Evolutionary conservation across 2,329 filamentous ascomycete species (phyloP).

Genomic region (Phyllosticta citrichinensis): DNA sequence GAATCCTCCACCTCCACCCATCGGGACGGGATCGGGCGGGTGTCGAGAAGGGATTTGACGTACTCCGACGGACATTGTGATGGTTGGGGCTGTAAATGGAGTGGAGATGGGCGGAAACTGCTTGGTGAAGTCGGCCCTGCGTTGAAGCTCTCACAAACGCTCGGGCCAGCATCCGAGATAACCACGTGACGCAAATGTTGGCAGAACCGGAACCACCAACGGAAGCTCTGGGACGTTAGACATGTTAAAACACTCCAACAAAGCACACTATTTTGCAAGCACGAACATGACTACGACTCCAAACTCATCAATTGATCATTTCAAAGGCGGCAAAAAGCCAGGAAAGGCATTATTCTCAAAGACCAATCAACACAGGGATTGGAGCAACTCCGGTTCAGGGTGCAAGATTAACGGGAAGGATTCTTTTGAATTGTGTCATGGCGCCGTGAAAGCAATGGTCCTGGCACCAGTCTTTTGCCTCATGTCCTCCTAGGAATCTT

Average conservation of each 20-base stretch:
- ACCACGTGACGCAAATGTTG: slow-evolving; percentile 2
- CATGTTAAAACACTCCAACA: not conserved
- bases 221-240: not conserved
- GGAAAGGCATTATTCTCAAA: not conserved
- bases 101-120: slow-evolving; percentile 35
- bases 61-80: slow-evolving; percentile 37
- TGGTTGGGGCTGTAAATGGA: slow-evolving; percentile 27
- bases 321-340: not conserved
- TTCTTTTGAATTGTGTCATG: slow-evolving; percentile 10
- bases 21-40: slow-evolving; percentile 1
- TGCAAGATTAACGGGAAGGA: slow-evolving; percentile 3
- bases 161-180: slow-evolving; percentile 1
- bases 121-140: slow-evolving; percentile 19
- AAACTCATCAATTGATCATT: not conserved
- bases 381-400: not conserved
- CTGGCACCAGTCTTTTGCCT: slow-evolving; percentile 4
- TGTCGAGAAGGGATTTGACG: slow-evolving; percentile 17
- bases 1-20: not conserved
- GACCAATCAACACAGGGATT: not conserved
- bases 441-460: slow-evolving; percentile 6
- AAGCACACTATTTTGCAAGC: not conserved
- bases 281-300: not conserved
- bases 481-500: slow-evolving; percentile 5
- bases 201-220: not conserved
- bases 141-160: slow-evolving; percentile 9